Conservation (phyloP, 352 stramenopile genomes). For the Globisporangium splendens region DNA sequence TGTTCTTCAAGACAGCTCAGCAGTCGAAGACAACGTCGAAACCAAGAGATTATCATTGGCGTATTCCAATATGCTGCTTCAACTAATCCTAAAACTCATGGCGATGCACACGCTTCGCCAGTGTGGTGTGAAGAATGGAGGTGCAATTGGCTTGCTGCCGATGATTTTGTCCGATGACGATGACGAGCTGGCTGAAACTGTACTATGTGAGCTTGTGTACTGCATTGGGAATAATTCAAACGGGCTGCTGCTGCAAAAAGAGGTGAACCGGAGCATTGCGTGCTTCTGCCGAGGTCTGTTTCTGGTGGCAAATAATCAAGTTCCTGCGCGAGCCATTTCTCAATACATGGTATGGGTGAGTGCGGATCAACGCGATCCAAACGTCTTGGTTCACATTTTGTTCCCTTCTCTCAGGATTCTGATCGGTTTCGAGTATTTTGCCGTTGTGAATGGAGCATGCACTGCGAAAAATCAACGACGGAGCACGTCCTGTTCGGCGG, state of each 20-base stretch:
- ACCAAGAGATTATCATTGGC: constrained; percentile 42
- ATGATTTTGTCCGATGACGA: constrained; percentile 19
- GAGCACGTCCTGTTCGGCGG: background rate
- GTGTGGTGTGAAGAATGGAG: background rate
- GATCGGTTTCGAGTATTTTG: constrained; percentile 72
- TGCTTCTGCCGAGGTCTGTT: constrained; percentile 57
- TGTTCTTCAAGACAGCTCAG: constrained; percentile 40
- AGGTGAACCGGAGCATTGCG: constrained; percentile 61
- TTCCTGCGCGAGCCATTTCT: constrained; percentile 38
- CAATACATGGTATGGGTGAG: constrained; percentile 45
- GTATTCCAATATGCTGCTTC: constrained; percentile 53
- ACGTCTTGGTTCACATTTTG: constrained; percentile 57
- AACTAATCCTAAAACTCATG: constrained; percentile 68
- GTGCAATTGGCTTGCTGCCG: constrained; percentile 7
- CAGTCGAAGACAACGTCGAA: constrained; percentile 34
- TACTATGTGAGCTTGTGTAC: constrained; percentile 39
- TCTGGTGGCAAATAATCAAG: constrained; percentile 38
- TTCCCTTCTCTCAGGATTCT: constrained; percentile 65
- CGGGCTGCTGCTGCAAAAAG: constrained; percentile 52
- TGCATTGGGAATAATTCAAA: constrained; percentile 28
- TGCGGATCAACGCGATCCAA: constrained; percentile 32
- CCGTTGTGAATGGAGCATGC: constrained; percentile 44
- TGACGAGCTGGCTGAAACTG: constrained; percentile 36
- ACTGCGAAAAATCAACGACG: background rate
- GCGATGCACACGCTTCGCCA: constrained; percentile 34